Evolutionary conservation across 1,139 yeast species (phyloP), one percentile per base, ranked within the genome.

Genomic region (Magnusiomyces ingens): DNA sequence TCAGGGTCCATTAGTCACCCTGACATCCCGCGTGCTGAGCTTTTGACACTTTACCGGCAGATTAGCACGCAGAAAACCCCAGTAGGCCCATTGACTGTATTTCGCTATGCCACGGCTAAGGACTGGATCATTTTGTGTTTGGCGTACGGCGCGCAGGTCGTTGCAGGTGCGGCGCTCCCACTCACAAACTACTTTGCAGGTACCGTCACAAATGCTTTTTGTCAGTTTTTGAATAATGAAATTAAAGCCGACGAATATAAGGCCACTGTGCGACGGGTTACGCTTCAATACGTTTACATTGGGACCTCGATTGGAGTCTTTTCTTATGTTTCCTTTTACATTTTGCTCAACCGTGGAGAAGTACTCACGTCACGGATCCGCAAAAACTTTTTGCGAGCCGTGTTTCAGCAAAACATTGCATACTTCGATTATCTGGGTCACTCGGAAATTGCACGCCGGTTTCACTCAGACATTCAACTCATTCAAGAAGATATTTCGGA

Each of bases 401-500:
- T 74, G 12, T 56, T 74, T 52, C 65, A 73, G 43, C 78, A 74
- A 58, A 74, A 74, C 51, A 65, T 74, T 44, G 78, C 74, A 13
- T 74, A 71, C 56, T 74, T 74, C 58, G 77, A 74, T 58, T 65
- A 68, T 49, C 62, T 74, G 19, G 78, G 77, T 22, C 70, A 75
- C 18, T 76, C 77, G 26, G 75, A 72, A 55, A 70, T 73, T 32
- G 69, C 75, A 10, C 70, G 76, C 21, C 69, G 77, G 15, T 73
- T 74, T 59, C 72, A 74, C 36, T 67, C 70, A 45, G 77, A 74
- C 50, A 73, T 77, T 12, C 64, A 68, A 38, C 60, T 68, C 36
- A 71, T 74, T 52, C 77, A 74, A 59, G 75, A 72, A 48, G 77
- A 75, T 37, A 72, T 74, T 49, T 70, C 75, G 19, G 77, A 74